Evolutionary conservation across 2,329 filamentous ascomycete genomes (phyloP).

Genomic region (Verticillium alfalfae): DNA sequence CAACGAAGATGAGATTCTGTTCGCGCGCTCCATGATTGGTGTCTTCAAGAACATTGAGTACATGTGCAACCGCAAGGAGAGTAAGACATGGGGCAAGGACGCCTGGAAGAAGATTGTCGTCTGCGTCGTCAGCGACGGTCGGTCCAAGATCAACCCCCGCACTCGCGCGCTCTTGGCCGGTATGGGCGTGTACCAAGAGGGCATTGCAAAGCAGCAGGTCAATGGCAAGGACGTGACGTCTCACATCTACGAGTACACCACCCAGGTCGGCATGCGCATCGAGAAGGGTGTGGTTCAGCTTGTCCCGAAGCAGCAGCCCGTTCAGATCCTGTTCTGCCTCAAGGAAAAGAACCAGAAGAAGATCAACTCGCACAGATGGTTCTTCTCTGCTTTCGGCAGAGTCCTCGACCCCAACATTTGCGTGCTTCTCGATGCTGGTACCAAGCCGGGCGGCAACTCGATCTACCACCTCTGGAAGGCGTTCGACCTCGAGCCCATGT

Average conservation of each 20-base stretch:
- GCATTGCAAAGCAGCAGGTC: slow-evolving; percentile 97
- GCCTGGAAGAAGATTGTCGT: slow-evolving; percentile 99
- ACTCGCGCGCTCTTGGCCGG: slow-evolving; percentile 86
- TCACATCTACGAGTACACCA: slow-evolving; percentile 95
- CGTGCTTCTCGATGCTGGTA: slow-evolving; percentile 92
- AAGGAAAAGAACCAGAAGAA: slow-evolving; percentile 99
- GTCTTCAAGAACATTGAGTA: slow-evolving; percentile 99
- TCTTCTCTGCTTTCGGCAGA: slow-evolving; percentile 93
- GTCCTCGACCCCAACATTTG: slow-evolving; percentile 95
- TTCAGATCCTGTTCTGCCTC: slow-evolving; percentile 95
- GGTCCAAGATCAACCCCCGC: slow-evolving; percentile 91
- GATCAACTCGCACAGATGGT: slow-evolving; percentile 99
- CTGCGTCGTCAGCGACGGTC: slow-evolving; percentile 92
- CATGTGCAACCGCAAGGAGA: slow-evolving; percentile 90
- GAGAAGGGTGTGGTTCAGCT: slow-evolving; percentile 86
- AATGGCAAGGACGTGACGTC: slow-evolving; percentile 94
- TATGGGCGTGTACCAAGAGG: slow-evolving; percentile 96
- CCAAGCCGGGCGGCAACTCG: slow-evolving; percentile 85
- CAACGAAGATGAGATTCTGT: slow-evolving; percentile 95
- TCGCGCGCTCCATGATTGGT: slow-evolving; percentile 91
- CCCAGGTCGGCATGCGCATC: slow-evolving; percentile 78
- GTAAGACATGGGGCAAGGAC: slow-evolving; percentile 97
- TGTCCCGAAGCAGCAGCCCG: slow-evolving; percentile 79
- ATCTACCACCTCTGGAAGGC: slow-evolving; percentile 99
- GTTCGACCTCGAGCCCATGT: slow-evolving; percentile 96